A percentile compares a stretch with the other conserved stretches of the same genome.
Evolutionary conservation across 805 yeast genomes (phyloP).

Genomic region (Metschnikowia kunwiensis): DNA sequence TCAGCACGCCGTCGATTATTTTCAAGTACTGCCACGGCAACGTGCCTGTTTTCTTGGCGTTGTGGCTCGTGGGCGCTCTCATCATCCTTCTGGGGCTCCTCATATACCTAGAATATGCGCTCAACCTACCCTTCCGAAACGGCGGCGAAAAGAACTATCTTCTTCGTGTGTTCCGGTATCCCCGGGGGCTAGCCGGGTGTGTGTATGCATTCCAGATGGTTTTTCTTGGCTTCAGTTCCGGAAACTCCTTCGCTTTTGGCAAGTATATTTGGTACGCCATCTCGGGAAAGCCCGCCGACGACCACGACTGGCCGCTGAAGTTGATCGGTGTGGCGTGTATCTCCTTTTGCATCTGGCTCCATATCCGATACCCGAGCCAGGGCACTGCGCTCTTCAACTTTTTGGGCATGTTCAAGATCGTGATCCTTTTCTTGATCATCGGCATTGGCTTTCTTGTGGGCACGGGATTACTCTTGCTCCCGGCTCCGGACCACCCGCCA

Average conservation of each 20-base stretch:
- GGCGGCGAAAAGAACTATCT: conserved; percentile 44
- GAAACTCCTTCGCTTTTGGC: conserved; percentile 65
- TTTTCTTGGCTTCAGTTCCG: conserved; percentile 58
- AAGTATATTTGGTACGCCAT: conserved; percentile 47
- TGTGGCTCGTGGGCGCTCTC: conserved; percentile 38
- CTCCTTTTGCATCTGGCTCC: conserved; percentile 46
- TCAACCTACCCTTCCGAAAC: conserved; percentile 39
- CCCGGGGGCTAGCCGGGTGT: conserved; percentile 37
- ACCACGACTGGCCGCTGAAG: conserved; percentile 36
- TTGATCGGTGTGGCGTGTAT: conserved; percentile 49
- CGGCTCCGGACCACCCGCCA: not conserved
- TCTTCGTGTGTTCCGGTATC: conserved; percentile 31
- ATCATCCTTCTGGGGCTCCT: conserved; percentile 38
- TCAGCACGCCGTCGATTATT: conserved; percentile 64
- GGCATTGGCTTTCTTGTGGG: conserved; percentile 44
- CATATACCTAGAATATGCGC: conserved; percentile 40
- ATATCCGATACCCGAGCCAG: conserved; percentile 45
- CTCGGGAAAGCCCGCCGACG: conserved; percentile 24
- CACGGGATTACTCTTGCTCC: conserved; percentile 9
- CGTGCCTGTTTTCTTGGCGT: conserved; percentile 30
- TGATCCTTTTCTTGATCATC: conserved; percentile 49
- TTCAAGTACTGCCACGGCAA: conserved; percentile 47
- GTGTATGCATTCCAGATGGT: conserved; percentile 51
- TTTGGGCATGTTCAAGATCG: conserved; percentile 52
- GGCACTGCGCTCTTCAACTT: conserved; percentile 53